Conservation (phyloP, 2,329 filamentous ascomycete genomes). For the Blastomyces gilchristii region DNA sequence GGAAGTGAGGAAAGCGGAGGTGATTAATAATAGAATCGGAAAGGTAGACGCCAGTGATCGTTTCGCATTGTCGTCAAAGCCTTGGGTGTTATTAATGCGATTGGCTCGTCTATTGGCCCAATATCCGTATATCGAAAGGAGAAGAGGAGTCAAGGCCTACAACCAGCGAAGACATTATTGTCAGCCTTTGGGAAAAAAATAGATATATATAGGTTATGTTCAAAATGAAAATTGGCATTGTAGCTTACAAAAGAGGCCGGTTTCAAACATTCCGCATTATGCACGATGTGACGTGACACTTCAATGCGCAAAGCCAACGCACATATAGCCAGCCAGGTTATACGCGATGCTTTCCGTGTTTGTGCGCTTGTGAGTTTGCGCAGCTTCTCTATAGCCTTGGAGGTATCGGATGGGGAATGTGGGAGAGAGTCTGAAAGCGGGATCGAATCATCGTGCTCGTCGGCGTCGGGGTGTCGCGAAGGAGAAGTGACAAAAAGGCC, state of each 20-base stretch:
- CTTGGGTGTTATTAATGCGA: slow-evolving; percentile 15
- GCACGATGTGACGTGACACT: slow-evolving; percentile 32
- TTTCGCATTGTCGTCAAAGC: slow-evolving; percentile 11
- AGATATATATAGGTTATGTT: not conserved
- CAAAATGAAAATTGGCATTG: not conserved
- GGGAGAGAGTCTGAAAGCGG: slow-evolving; percentile 8
- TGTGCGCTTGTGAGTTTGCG: slow-evolving; percentile 11
- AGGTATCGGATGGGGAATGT: not conserved
- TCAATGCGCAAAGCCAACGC: slow-evolving; percentile 28
- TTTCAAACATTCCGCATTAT: slow-evolving; percentile 36
- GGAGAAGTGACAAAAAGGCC: slow-evolving; percentile 25
- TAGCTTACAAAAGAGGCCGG: slow-evolving; percentile 27
- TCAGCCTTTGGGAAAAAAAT: not conserved
- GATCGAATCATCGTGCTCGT: slow-evolving; percentile 8
- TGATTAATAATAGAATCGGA: slow-evolving; percentile 28
- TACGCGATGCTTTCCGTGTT: slow-evolving; percentile 19
- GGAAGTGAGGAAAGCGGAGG: slow-evolving; percentile 31
- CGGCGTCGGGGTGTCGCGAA: slow-evolving; percentile 11
- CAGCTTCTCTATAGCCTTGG: slow-evolving; percentile 10
- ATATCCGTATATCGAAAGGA: slow-evolving; percentile 35
- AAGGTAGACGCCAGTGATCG: slow-evolving; percentile 28
- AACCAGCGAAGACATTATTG: not conserved
- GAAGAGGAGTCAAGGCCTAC: slow-evolving; percentile 33
- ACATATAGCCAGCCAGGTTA: slow-evolving; percentile 17
- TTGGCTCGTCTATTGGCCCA: slow-evolving; percentile 24